A percentile compares a stretch with the other conserved stretches of the same genome.
phyloP scores from a whole-genome alignment of 345 rosid genomes.

The Balakata baccata region DNA sequence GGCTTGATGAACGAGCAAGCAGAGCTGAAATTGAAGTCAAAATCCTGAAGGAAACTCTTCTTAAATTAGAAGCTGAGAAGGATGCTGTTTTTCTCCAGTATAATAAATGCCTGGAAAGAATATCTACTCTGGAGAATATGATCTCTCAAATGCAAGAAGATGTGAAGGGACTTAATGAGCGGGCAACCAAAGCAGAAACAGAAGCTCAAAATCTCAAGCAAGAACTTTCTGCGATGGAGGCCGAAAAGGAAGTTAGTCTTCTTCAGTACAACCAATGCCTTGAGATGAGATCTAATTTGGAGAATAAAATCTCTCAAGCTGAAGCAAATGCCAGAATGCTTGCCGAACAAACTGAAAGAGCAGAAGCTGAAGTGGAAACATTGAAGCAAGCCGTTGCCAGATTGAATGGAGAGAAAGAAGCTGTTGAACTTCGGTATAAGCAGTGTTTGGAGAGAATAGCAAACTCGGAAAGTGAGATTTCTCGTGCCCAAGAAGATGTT shows the following conservation, averaged over 20 bases:
- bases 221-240: conserved; percentile 17
- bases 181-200: conserved; percentile 35
- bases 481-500: conserved; percentile 27
- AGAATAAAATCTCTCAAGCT: conserved; percentile 44
- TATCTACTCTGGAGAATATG: conserved; percentile 24
- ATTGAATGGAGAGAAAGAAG: conserved; percentile 26
- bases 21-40: conserved; percentile 33
- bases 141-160: conserved; percentile 26
- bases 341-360: conserved; percentile 20
- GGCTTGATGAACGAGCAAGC: conserved; percentile 33
- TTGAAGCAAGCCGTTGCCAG: conserved; percentile 22
- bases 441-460: conserved; percentile 23
- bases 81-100: conserved; percentile 30
- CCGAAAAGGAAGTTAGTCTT: conserved; percentile 28
- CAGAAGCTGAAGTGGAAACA: conserved; percentile 27
- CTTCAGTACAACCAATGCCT: conserved; percentile 31
- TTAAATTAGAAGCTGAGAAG: conserved; percentile 29
- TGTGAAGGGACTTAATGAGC: conserved; percentile 44
- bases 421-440: conserved; percentile 18
- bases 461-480: conserved; percentile 21
- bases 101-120: conserved; percentile 21
- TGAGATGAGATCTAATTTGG: conserved; percentile 21
- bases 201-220: conserved; percentile 28
- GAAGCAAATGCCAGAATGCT: conserved; percentile 51
- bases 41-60: conserved; percentile 27